Percentiles rank a stretch among this genome's conserved stretches.
phyloP scores from a whole-genome alignment of 1,139 yeast genomes.

The Geotrichum bryndzae region DNA sequence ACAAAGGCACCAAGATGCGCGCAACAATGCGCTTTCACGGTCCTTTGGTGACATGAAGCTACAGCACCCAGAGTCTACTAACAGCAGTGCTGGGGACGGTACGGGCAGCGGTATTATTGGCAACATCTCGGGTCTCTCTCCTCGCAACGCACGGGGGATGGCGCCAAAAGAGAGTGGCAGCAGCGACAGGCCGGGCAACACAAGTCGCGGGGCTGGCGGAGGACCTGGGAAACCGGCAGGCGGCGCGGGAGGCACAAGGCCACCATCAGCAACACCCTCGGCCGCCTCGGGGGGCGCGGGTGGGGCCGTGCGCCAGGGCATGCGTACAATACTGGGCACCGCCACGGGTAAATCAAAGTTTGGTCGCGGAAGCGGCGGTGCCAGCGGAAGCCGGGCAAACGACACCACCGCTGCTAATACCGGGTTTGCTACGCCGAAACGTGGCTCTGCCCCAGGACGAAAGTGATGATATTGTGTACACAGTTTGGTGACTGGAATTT shows the following conservation, averaged over 20 bases:
- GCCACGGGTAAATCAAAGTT: background rate
- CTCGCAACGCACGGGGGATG: background rate
- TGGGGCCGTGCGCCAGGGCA: background rate
- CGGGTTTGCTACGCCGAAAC: background rate
- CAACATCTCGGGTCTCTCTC: slow-evolving; percentile 10
- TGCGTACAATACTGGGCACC: background rate
- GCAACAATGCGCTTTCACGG: slow-evolving; percentile 17
- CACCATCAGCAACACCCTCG: slow-evolving; percentile 5
- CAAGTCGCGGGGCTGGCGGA: background rate
- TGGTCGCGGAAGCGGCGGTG: background rate
- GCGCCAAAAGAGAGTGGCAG: background rate
- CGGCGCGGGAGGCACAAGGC: background rate
- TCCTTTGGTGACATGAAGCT: slow-evolving; percentile 11
- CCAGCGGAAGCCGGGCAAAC: background rate
- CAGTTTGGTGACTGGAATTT: background rate
- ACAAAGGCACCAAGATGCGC: slow-evolving; percentile 46
- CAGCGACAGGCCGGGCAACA: background rate
- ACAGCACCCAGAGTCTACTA: background rate
- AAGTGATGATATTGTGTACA: background rate
- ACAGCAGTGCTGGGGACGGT: background rate
- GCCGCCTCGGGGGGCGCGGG: background rate
- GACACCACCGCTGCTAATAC: too few relatives aligned
- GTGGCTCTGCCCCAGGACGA: background rate
- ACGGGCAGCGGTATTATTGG: slow-evolving; percentile 8
- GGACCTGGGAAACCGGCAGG: background rate